Evolutionary conservation across 2,329 filamentous ascomycete genomes (phyloP).

Genomic region (Penicillium sp.): DNA sequence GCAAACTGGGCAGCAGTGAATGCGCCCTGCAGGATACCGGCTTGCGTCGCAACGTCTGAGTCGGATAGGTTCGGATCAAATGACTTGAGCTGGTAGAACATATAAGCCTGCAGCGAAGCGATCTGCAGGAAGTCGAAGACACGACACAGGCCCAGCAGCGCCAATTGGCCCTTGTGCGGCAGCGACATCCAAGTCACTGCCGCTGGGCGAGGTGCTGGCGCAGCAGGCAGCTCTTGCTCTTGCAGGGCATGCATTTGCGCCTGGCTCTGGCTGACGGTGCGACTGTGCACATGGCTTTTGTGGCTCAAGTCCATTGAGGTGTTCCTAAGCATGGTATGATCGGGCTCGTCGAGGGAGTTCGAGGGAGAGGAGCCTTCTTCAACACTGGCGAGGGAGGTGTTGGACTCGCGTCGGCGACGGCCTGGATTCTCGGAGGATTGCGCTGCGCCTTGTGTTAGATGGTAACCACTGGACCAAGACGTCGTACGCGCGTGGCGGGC

Average conservation of each 20-base stretch:
- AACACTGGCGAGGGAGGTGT: constrained; percentile 33
- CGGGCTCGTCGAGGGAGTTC: constrained; percentile 23
- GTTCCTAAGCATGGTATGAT: constrained; percentile 30
- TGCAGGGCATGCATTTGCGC: constrained; percentile 21
- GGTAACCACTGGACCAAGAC: constrained; percentile 38
- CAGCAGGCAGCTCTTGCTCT: constrained; percentile 20
- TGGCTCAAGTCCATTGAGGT: constrained; percentile 34
- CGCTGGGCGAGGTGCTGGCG: constrained; percentile 19
- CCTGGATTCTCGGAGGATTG: constrained; percentile 29
- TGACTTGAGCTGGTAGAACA: constrained; percentile 82
- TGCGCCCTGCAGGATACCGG: constrained; percentile 72
- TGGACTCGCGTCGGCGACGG: constrained; percentile 37
- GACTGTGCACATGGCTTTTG: constrained; percentile 28
- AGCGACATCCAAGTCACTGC: constrained; percentile 45
- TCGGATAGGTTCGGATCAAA: constrained; percentile 62
- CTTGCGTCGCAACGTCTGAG: constrained; percentile 69
- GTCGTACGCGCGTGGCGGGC: constrained; percentile 38
- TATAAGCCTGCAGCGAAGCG: constrained; percentile 60
- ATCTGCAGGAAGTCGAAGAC: constrained; percentile 45
- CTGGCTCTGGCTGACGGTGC: constrained; percentile 30
- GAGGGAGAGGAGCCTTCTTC: constrained; percentile 30
- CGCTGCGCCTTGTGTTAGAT: constrained; percentile 24
- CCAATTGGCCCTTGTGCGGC: constrained; percentile 40
- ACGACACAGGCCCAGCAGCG: constrained; percentile 39
- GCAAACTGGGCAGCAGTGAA: constrained; percentile 80